Base-by-base conservation (phyloP, 116 monocot genomes). In the Zostera marina region DNA sequence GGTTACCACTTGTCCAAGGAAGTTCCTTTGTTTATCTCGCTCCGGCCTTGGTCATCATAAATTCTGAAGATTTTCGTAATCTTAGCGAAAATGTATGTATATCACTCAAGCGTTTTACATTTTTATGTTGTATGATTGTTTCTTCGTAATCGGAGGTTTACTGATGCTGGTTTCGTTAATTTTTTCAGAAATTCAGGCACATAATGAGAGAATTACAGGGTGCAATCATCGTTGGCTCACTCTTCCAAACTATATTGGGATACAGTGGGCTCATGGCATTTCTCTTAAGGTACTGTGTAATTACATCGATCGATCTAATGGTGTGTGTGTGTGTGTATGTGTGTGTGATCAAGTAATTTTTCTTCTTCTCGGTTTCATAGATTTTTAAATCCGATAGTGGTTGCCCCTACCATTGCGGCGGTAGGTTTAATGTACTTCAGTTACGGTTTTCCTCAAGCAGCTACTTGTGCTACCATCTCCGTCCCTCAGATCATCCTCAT, bases 361-460 rank as follows among this genome's bases (percentile, higher is more conserved):
- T 51, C 4, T 17, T 51, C 47, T 47, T 16, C 17, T 51, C 15
- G 53, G 14, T 54, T 53, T 56, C 66, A 65, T 81, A 99, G 99
- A 71, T 76, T 81, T 43, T 81, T 99, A 74, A 99, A 99, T 72
- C 99, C 99, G 22, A 86, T 99, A 44, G 91, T 99, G 7, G 99
- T 99, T 61, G 81, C 87, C 20, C 99, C 99, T n/a, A 87, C 99
- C 22, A 65, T 91, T 58, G 87, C 99, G 62, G 83, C 82, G 53
- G 63, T 99, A 45, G 99, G 99, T 62, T 75, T 99, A 66, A 72
- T 87, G 41, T 91, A 81, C 77, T 99, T 99, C 74, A 87, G 91
- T 68, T 99, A 87, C 59, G 99, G 91, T 53, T 99, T 99, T 62
- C 91, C 99, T 55, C 99, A 91, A 77, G 91, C 99, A 55, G 99